A percentile compares a stretch with the other conserved stretches of the same genome.
These are phyloP conservation scores for Aspergillus indologenus DNA, from an alignment of 495 filamentous ascomycete species.

Conservation along the genomic window DNA sequence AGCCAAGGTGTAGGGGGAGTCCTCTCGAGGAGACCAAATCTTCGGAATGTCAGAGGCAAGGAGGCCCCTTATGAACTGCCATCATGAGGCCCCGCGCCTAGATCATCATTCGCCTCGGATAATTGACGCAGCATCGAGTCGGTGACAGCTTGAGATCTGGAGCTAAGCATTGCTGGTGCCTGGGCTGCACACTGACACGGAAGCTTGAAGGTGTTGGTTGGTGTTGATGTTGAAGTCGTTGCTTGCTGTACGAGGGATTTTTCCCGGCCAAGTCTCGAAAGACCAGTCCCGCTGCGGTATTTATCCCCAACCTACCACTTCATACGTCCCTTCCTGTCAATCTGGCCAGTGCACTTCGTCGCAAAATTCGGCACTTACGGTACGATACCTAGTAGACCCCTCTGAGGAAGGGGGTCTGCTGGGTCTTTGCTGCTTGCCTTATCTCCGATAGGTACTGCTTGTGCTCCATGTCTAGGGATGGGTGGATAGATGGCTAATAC, in stretches of 20 bases:
- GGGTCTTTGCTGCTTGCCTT: too few relatives aligned
- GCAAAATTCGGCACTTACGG: too few relatives aligned
- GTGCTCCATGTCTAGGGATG: too few relatives aligned
- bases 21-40: neutral
- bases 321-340: too few relatives aligned
- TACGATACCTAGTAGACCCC: too few relatives aligned
- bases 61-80: neutral
- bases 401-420: too few relatives aligned
- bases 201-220: neutral
- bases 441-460: too few relatives aligned
- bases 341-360: too few relatives aligned
- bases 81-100: neutral
- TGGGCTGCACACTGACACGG: neutral
- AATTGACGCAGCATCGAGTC: neutral
- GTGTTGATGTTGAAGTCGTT: too few relatives aligned
- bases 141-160: neutral
- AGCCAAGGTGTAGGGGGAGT: neutral
- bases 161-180: neutral
- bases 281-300: neutral
- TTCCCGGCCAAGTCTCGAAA: neutral
- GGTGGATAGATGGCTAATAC: too few relatives aligned
- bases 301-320: neutral
- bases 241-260: neutral
- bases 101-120: neutral
- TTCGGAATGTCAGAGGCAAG: neutral